Percentiles rank a stretch among this genome's conserved stretches.
These are phyloP conservation scores for Pleurotus citrinopileatus DNA, from an alignment of 768 basidiomycete genomes.

Conservation along the genomic window DNA sequence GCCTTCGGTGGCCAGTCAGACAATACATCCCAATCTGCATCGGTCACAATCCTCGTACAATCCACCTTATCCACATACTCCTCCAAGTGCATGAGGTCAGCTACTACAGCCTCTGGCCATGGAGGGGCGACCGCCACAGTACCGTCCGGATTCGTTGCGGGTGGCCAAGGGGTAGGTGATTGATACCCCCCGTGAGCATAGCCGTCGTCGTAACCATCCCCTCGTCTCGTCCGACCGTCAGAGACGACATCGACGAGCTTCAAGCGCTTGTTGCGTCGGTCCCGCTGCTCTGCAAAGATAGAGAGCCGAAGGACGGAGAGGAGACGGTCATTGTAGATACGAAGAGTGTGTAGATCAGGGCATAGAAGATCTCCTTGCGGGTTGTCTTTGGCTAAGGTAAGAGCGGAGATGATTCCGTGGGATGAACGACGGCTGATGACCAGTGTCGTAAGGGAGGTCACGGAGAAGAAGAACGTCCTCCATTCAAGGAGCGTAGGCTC, in stretches of 20 bases:
- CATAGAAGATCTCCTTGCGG: slow-evolving; percentile 5
- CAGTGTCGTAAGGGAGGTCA: background rate
- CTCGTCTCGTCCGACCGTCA: background rate
- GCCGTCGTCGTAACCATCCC: background rate
- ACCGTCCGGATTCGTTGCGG: background rate
- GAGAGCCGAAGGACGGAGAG: slow-evolving; percentile 7
- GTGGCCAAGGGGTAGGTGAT: background rate
- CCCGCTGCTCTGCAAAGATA: slow-evolving; percentile 6
- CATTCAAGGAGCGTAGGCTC: slow-evolving; percentile 3
- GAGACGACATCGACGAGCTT: slow-evolving; percentile 6
- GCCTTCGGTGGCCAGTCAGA: slow-evolving; percentile 3
- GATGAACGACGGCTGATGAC: slow-evolving; percentile 5
- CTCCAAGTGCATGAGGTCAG: slow-evolving; percentile 3
- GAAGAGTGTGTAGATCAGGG: slow-evolving; percentile 1
- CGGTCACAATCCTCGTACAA: slow-evolving; percentile 1
- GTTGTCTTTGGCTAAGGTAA: slow-evolving; percentile 4
- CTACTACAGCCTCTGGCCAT: slow-evolving; percentile 7
- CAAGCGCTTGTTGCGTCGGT: background rate
- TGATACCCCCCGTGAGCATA: background rate
- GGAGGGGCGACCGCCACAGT: background rate
- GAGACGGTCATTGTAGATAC: slow-evolving; percentile 5
- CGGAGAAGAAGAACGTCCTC: slow-evolving; percentile 6
- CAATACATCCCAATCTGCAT: slow-evolving; percentile 7
- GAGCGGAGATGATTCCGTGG: background rate
- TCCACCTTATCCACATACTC: slow-evolving; percentile 10